These are phyloP conservation scores for Diplodia mutila DNA, from an alignment of 2,329 filamentous ascomycete genomes.

Conservation along the genomic window DNA sequence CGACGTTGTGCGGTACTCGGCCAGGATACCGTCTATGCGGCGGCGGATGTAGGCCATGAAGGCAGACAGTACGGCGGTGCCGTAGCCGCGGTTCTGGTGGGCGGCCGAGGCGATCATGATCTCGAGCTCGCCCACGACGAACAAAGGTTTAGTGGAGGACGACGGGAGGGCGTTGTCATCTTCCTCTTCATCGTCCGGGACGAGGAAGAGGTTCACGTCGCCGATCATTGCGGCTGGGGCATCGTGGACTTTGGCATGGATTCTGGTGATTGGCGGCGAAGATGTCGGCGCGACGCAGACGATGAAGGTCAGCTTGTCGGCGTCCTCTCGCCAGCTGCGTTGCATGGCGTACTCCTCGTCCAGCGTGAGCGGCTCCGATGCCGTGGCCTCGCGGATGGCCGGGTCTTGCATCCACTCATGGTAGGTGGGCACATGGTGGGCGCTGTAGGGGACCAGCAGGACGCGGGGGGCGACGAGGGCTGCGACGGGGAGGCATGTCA, in stretches of 20 bases:
- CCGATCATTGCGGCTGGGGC: slow-evolving; percentile 53
- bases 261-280: slow-evolving; percentile 9
- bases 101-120: slow-evolving; percentile 75
- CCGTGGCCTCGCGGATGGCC: slow-evolving; percentile 79
- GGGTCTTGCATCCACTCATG: slow-evolving; percentile 89
- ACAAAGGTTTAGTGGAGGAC: background rate
- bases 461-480: slow-evolving; percentile 68
- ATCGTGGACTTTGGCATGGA: slow-evolving; percentile 57
- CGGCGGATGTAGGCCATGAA: slow-evolving; percentile 71
- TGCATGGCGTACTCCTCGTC: slow-evolving; percentile 90
- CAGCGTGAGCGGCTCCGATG: slow-evolving; percentile 80
- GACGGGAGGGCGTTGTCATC: slow-evolving; percentile 33
- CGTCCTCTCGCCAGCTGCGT: slow-evolving; percentile 76
- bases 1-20: slow-evolving; percentile 53
- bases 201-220: slow-evolving; percentile 71
- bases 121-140: slow-evolving; percentile 72
- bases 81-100: slow-evolving; percentile 66
- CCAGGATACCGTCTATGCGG: slow-evolving; percentile 59
- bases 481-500: slow-evolving; percentile 41
- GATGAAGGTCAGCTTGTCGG: slow-evolving; percentile 93
- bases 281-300: slow-evolving; percentile 56
- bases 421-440: slow-evolving; percentile 79
- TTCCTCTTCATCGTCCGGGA: slow-evolving; percentile 37
- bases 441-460: slow-evolving; percentile 82
- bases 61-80: slow-evolving; percentile 64